Evolutionary conservation across 495 filamentous ascomycete genomes (phyloP), one percentile per base, ranked within the genome.

Genomic region (Eremomyces bilateralis): DNA sequence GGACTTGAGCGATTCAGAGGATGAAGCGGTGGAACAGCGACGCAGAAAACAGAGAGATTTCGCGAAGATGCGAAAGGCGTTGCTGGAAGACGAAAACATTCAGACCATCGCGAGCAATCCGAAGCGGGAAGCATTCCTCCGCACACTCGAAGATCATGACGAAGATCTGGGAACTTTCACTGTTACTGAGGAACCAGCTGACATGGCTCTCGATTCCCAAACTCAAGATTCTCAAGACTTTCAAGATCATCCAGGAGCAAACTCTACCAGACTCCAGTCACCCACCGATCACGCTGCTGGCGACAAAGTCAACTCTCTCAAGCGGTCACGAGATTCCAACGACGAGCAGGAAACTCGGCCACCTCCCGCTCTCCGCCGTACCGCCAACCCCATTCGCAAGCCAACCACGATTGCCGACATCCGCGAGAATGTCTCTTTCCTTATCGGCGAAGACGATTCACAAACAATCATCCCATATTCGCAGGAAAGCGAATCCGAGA

Each of bases 41-140:
- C 67, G 82, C 4, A 67, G 73, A 56, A 94, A 91, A 54, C 72
- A 85, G 29, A 60, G 71, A 37, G 77, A 95, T 44, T 85, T 90
- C 52, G 78, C 80, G 16, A 80, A 78, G 54, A 90, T 93, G 79
- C 75, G 81, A 31, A 81, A 77, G 47, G 78, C 81, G 12, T 62
- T 99, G 5, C 63, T 94, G 13, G 67, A 75, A n/a, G 84, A 97
- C 45, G 83, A 83, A 51, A 80, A 83, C 30, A 65, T 95, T 39
- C 80, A 73, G 41, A 80, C 82, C 48, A 76, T 99, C 35, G 82
- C 85, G 19, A 70, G 80, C 43, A 83, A 94, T 47, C 84, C 82
- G 10, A 83, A 84, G 52, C 82, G 81, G 45, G 60, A 69, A 11
- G 88, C 88, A 0, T 99, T 99, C 60, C 68, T 95, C 39, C 67